Conservation (phyloP, 495 filamentous ascomycete species). For the Hypoxylon trugodes region DNA sequence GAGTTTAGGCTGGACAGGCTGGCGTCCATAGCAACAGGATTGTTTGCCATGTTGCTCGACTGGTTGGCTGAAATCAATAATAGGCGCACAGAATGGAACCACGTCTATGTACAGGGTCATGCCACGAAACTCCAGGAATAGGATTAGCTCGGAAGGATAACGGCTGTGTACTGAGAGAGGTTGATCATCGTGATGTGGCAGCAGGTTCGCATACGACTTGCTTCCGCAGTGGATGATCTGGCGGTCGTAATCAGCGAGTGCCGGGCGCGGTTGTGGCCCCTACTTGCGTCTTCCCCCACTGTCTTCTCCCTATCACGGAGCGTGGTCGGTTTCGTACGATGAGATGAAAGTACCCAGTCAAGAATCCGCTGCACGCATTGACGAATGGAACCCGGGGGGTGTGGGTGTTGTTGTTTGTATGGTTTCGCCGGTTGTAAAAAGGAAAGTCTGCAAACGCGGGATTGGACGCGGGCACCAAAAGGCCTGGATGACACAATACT, state of each 20-base stretch:
- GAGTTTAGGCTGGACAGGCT: constrained; percentile 43
- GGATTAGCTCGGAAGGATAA: constrained; percentile 44
- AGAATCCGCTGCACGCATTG: constrained; percentile 30
- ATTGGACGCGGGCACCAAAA: constrained; percentile 36
- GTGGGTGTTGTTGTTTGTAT: constrained; percentile 29
- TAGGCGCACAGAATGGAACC: constrained; percentile 42
- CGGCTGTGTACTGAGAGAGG: constrained; percentile 34
- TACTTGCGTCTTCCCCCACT: constrained; percentile 12
- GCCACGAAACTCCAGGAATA: constrained; percentile 41
- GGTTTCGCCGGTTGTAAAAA: constrained; percentile 33
- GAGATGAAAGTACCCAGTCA: constrained; percentile 20
- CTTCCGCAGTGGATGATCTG: constrained; percentile 18
- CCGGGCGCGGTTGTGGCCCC: neutral
- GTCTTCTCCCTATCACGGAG: constrained; percentile 4
- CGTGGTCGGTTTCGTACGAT: constrained; percentile 21
- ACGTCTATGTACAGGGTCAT: constrained; percentile 42
- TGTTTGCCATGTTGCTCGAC: constrained; percentile 39
- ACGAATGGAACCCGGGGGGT: constrained; percentile 26
- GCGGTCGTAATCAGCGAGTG: constrained; percentile 23
- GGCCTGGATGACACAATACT: constrained; percentile 39
- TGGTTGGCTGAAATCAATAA: constrained; percentile 21
- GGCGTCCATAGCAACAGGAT: constrained; percentile 41
- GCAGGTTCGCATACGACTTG: constrained; percentile 40
- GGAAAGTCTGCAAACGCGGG: constrained; percentile 37
- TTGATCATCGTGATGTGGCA: constrained; percentile 46